phyloP scores from a whole-genome alignment of 495 filamentous ascomycete species.

The Lentithecium fluviatile region DNA sequence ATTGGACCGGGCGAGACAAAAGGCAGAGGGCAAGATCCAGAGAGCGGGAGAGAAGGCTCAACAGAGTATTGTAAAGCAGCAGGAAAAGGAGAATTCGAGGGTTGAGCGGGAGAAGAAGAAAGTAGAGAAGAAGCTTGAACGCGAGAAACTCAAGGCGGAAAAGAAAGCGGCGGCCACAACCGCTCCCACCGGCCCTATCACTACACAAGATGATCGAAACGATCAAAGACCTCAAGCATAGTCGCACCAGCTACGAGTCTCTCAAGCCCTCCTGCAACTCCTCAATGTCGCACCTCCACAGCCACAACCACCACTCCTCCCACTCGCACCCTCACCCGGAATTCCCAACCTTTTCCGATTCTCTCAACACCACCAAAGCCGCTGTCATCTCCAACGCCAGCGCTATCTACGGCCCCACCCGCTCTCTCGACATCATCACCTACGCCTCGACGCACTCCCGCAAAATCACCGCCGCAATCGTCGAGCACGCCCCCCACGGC shows the following conservation, averaged over 20 bases:
- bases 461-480: slow-evolving; percentile 30
- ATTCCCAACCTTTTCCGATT: background rate
- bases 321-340: background rate
- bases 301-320: background rate
- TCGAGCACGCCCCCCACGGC: slow-evolving; percentile 28
- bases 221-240: background rate
- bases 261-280: no score
- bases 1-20: no score
- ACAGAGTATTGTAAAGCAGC: no score
- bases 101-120: no score
- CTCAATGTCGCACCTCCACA: background rate
- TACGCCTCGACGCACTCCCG: slow-evolving; percentile 24
- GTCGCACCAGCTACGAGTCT: no score
- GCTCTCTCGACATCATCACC: slow-evolving; percentile 29
- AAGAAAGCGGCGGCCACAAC: no score
- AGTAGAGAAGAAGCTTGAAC: no score
- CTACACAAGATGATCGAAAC: background rate
- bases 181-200: no score
- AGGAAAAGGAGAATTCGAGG: no score
- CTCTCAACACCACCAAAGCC: background rate
- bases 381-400: slow-evolving; percentile 14
- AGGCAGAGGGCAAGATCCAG: no score
- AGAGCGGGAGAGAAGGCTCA: no score
- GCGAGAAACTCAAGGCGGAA: no score
- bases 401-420: slow-evolving; percentile 31